Percentiles rank a stretch among this genome's conserved stretches.
phyloP scores from a whole-genome alignment of 306 rosid species.

The Quercus parvula region DNA sequence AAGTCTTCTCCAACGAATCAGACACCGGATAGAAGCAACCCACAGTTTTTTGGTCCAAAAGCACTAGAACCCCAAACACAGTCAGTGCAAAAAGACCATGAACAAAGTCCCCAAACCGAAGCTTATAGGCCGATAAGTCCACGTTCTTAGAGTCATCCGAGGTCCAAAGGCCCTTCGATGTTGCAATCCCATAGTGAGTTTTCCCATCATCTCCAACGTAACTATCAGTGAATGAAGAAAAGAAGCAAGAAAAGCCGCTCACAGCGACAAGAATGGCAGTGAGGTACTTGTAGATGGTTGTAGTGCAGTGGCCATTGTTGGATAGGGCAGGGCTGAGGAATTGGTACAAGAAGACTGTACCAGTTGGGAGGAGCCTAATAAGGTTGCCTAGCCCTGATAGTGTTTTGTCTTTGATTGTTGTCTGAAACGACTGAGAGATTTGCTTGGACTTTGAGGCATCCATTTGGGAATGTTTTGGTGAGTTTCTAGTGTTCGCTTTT shows the following conservation, averaged over 20 bases:
- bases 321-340: conserved; percentile 66
- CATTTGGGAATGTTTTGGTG: conserved; percentile 10
- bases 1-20: conserved; percentile 29
- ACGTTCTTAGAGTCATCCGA: conserved; percentile 31
- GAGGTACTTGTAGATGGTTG: conserved; percentile 43
- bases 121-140: conserved; percentile 44
- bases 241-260: conserved; percentile 32
- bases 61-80: conserved; percentile 53
- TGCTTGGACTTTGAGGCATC: background rate
- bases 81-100: conserved; percentile 48
- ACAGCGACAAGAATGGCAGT: conserved; percentile 27
- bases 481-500: background rate
- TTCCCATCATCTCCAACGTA: conserved; percentile 54
- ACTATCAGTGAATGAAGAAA: conserved; percentile 80
- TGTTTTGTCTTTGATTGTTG: conserved; percentile 1
- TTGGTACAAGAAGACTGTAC: conserved; percentile 69
- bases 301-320: conserved; percentile 62
- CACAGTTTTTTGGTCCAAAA: conserved; percentile 50
- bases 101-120: conserved; percentile 63
- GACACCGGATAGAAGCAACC: conserved; percentile 56
- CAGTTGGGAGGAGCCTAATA: conserved; percentile 75
- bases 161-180: conserved; percentile 65
- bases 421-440: background rate
- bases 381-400: conserved; percentile 61
- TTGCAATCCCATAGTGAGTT: conserved; percentile 53